phyloP scores from a whole-genome alignment of 2,329 filamentous ascomycete genomes.

The Diplodia corticola region DNA sequence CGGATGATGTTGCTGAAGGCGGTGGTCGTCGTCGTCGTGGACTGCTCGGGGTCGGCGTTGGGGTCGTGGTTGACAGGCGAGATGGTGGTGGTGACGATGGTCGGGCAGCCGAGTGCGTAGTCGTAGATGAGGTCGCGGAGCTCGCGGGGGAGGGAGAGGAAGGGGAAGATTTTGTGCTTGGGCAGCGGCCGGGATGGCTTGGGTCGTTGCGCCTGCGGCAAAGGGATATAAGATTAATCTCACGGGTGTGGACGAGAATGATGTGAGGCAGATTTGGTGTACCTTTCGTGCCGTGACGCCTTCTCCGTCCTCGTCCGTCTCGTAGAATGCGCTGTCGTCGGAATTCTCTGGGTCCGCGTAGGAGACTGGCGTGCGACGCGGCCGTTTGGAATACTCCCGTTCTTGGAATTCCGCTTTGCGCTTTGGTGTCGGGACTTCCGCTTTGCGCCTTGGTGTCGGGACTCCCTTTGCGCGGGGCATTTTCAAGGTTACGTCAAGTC shows the following conservation, averaged over 20 bases:
- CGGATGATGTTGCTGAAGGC: not conserved
- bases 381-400: not conserved
- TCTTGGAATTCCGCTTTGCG: not conserved
- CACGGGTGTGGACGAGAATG: not conserved
- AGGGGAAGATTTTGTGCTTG: conserved; percentile 37
- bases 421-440: not conserved
- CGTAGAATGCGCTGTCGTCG: conserved; percentile 12
- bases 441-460: not conserved
- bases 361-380: not conserved
- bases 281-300: not conserved
- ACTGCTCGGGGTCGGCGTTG: not conserved
- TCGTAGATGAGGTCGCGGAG: conserved; percentile 39
- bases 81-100: conserved; percentile 28
- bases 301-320: not conserved
- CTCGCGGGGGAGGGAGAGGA: conserved; percentile 38
- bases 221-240: not conserved
- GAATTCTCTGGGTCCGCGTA: conserved; percentile 3
- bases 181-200: conserved; percentile 27
- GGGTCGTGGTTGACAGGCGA: not conserved
- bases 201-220: not conserved
- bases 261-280: not conserved
- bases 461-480: not conserved
- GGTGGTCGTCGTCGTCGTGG: not conserved
- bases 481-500: not conserved
- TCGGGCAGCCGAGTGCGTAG: conserved; percentile 31